phyloP scores from a whole-genome alignment of 768 basidiomycete genomes.

The Russula dissimulans region DNA sequence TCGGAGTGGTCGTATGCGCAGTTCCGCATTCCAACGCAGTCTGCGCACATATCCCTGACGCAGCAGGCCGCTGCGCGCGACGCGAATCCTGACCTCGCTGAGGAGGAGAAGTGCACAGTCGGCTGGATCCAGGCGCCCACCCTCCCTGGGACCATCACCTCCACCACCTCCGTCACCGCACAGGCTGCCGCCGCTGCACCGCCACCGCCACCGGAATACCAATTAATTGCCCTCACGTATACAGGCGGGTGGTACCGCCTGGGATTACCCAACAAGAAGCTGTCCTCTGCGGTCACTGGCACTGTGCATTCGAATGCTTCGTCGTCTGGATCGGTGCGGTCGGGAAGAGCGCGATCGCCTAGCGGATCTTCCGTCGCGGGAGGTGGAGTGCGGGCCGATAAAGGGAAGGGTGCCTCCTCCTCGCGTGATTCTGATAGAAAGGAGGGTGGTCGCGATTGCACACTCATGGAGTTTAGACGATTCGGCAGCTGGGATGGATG shows the following conservation, averaged over 20 bases:
- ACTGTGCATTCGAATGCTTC: slow-evolving; percentile 21
- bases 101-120: slow-evolving; percentile 79
- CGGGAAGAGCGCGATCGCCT: slow-evolving; percentile 39
- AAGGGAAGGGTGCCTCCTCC: slow-evolving; percentile 50
- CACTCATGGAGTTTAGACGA: slow-evolving; percentile 65
- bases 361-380: slow-evolving; percentile 45
- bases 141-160: neutral
- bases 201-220: slow-evolving; percentile 40
- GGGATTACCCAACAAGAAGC: slow-evolving; percentile 41
- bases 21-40: slow-evolving; percentile 80
- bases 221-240: slow-evolving; percentile 79
- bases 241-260: slow-evolving; percentile 91
- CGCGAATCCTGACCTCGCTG: slow-evolving; percentile 50
- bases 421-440: slow-evolving; percentile 44
- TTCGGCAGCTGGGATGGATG: slow-evolving; percentile 90
- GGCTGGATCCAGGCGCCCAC: slow-evolving; percentile 68
- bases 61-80: slow-evolving; percentile 46
- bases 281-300: slow-evolving; percentile 20
- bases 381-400: slow-evolving; percentile 39
- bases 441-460: slow-evolving; percentile 55
- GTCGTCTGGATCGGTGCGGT: slow-evolving; percentile 35
- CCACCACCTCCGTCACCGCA: neutral
- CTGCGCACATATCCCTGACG: slow-evolving; percentile 71
- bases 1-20: slow-evolving; percentile 97
- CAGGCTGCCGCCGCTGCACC: slow-evolving; percentile 27